Conservation (phyloP, 2,329 filamentous ascomycete species). For the Diplodia corticola region DNA sequence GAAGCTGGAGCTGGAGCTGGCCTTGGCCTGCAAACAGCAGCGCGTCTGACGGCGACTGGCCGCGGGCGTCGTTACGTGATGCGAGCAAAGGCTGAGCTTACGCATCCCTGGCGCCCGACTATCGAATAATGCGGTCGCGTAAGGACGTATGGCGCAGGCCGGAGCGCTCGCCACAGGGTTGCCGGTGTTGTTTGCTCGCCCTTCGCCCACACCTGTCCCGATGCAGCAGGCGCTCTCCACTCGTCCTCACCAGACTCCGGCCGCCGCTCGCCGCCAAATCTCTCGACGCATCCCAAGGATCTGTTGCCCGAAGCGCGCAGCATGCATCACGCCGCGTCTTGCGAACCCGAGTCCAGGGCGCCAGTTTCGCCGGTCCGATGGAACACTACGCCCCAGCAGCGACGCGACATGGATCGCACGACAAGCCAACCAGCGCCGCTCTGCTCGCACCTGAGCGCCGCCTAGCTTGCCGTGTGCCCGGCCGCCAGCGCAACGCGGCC, state of each 20-base stretch:
- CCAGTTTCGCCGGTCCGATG: conserved; percentile 22
- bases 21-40: conserved; percentile 11
- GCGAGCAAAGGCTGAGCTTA: conserved; percentile 20
- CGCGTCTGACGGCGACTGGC: conserved; percentile 10
- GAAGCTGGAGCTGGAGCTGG: neutral
- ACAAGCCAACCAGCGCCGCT: conserved; percentile 14
- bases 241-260: conserved; percentile 16
- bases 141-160: conserved; percentile 16
- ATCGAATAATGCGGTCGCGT: conserved; percentile 19
- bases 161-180: conserved; percentile 13
- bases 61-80: conserved; percentile 8
- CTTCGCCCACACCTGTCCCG: conserved; percentile 9
- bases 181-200: conserved; percentile 13
- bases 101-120: conserved; percentile 19
- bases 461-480: conserved; percentile 7
- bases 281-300: conserved; percentile 20
- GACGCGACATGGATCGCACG: conserved; percentile 17
- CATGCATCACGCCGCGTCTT: conserved; percentile 19
- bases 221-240: conserved; percentile 21
- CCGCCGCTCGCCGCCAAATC: conserved; percentile 16
- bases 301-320: conserved; percentile 13
- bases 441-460: neutral
- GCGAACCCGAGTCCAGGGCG: conserved; percentile 20
- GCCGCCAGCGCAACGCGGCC: neutral
- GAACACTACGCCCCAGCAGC: conserved; percentile 21